These are phyloP conservation scores for Clavariopsis aquatica DNA, from an alignment of 495 filamentous ascomycete species.

Conservation along the genomic window DNA sequence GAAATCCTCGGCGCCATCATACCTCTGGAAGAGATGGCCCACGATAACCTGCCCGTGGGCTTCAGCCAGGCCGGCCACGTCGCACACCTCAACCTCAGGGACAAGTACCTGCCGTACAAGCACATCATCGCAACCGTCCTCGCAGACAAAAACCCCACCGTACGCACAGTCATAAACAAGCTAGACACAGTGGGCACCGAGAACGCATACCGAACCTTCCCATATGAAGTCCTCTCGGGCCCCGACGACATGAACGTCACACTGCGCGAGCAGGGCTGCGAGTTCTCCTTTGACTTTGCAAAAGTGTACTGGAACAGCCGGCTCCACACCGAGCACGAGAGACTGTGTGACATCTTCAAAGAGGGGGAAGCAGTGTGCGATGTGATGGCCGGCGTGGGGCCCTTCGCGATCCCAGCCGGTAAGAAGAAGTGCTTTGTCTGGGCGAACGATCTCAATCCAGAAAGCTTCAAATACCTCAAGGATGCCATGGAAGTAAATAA, in stretches of 20 bases:
- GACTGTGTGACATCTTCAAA: conserved; percentile 74
- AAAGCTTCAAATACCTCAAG: conserved; percentile 70
- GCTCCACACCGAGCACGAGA: conserved; percentile 81
- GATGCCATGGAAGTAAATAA: conserved; percentile 77
- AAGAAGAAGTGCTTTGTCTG: conserved; percentile 90
- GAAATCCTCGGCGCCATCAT: conserved; percentile 81
- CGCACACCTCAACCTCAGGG: conserved; percentile 88
- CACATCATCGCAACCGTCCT: conserved; percentile 78
- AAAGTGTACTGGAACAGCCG: conserved; percentile 98
- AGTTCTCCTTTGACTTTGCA: conserved; percentile 71
- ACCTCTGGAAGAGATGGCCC: conserved; percentile 46
- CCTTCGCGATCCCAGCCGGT: conserved; percentile 90
- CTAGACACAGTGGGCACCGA: conserved; percentile 79
- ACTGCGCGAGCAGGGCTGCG: conserved; percentile 63
- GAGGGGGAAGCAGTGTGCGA: conserved; percentile 89
- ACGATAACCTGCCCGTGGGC: conserved; percentile 78
- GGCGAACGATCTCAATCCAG: conserved; percentile 96
- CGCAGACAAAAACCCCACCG: conserved; percentile 77
- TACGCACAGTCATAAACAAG: conserved; percentile 95
- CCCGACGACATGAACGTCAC: conserved; percentile 77
- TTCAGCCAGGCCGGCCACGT: conserved; percentile 89
- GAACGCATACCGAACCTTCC: conserved; percentile 88
- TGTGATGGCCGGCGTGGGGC: conserved; percentile 96
- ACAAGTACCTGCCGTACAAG: conserved; percentile 78
- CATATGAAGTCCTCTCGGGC: conserved; percentile 87